Evolutionary conservation across 2,329 filamentous ascomycete genomes (phyloP).

Genomic region (Aureobasidium vineae): DNA sequence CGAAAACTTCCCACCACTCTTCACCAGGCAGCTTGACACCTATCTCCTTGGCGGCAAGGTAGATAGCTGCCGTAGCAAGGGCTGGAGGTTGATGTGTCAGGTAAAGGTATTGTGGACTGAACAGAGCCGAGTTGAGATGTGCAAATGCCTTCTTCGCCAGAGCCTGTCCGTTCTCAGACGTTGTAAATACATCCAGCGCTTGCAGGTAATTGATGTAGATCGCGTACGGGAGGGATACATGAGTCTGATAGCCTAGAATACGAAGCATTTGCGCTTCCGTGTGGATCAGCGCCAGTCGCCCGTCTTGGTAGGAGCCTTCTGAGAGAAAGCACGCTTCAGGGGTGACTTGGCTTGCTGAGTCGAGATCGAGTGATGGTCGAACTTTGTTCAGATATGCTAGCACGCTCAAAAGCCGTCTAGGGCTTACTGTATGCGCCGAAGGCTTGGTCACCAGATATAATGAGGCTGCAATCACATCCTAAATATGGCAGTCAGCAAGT

Average conservation of each 20-base stretch:
- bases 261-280: slow-evolving; percentile 75
- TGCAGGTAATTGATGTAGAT: slow-evolving; percentile 91
- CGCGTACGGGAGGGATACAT: slow-evolving; percentile 80
- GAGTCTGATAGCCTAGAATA: slow-evolving; percentile 75
- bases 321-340: slow-evolving; percentile 40
- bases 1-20: slow-evolving; percentile 98
- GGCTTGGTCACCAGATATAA: slow-evolving; percentile 83
- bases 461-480: slow-evolving; percentile 79
- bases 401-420: slow-evolving; percentile 78
- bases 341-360: neutral
- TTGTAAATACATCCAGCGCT: slow-evolving; percentile 67
- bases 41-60: slow-evolving; percentile 77
- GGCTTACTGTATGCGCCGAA: slow-evolving; percentile 70
- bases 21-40: slow-evolving; percentile 75
- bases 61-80: slow-evolving; percentile 84
- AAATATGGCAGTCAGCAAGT: slow-evolving; percentile 27
- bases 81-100: slow-evolving; percentile 86
- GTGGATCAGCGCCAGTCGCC: slow-evolving; percentile 64
- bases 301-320: slow-evolving; percentile 67
- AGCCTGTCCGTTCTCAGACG: slow-evolving; percentile 44
- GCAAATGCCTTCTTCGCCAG: slow-evolving; percentile 67
- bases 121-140: slow-evolving; percentile 79
- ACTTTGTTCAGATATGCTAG: slow-evolving; percentile 75
- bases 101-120: slow-evolving; percentile 86
- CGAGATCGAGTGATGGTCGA: slow-evolving; percentile 46